Base-by-base conservation (phyloP, 805 yeast species). In the Saturnispora dispora region DNA sequence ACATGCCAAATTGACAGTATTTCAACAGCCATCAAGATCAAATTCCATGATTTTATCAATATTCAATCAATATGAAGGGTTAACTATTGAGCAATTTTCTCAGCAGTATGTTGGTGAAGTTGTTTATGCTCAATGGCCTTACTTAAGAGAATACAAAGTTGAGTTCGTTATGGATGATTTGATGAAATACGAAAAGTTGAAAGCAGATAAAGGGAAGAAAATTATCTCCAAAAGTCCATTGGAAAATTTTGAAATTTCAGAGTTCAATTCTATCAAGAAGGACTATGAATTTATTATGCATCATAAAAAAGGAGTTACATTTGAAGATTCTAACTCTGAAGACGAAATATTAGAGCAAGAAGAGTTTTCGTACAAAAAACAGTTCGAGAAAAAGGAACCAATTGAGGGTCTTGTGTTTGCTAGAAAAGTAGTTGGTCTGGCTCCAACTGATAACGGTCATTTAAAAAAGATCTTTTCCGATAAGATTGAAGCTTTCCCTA, bases 91-190 rank as follows among this genome's bases (percentile, higher is more conserved):
- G 47, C 86, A 84, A 55, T 74, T 88, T 59, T 83, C 88, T 23
- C 75, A 78, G 52, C 75, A 81, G 59, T 79, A 75, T 51, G 59
- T 85, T 50, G 82, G 81, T 45, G 74, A 80, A 52, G 67, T 80
- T 47, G 84, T 86, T 2, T 90, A 82, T 63, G 78, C 86, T 11
- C 79, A 83, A 58, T 93, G 96, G 91, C 99, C 99, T n/a, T 87
- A 80, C 61, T 71, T 93, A 57, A 76, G 82, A 58, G 97, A 91
- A 68, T 84, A 89, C 9, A 80, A 77, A 60, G 81, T 91, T 40
- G 71, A 81, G 11, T 74, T 76, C 22, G 77, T 91, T 4, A 64
- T 74, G 35, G 90, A 85, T 63, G 77, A 74, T 13, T 65, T 71
- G 17, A 68, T 65, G 58, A 72, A 71, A 44, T 85, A 77, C 59